Base-by-base conservation (phyloP, 495 filamentous ascomycete genomes). In the Cryomyces antarcticus region DNA sequence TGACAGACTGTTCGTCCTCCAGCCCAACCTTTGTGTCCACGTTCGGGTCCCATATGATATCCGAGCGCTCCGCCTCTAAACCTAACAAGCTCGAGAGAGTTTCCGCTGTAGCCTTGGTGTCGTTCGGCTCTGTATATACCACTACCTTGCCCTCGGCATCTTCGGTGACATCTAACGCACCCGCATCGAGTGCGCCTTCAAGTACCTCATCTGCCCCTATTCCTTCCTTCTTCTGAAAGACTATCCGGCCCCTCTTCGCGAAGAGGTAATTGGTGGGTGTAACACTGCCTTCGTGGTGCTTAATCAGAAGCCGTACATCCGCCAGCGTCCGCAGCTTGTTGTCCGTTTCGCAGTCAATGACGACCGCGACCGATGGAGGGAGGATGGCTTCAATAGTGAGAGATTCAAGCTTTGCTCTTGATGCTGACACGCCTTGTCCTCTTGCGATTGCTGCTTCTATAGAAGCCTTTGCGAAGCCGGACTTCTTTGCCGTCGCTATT, bases 31-130 rank as follows among this genome's bases (percentile, higher is more conserved):
- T 69, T 0, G 79, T 85, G 41, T 95, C 88, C 43, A 72, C 67
- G 43, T 85, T 92, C 0, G 86, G 71, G 43, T 77, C 71, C 84
- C 83, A 95, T 38, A 93, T 68, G 30, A 96, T 89, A 38, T 86
- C 81, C 29, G 71, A 70, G 47, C 65, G 76, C 41, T 77, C 60
- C 28, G 88, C 67, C 40, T 73, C 70, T 44, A 94, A 56, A 0
- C 66, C 69, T 9, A 75, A 64, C 24, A 62, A 58, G 42, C 69
- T 64, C 0, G 69, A 63, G 11, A 95, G 50, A 13, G 61, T 57
- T 46, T 85, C 66, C 12, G 72, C 73, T 7, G 82, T 73, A 10
- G 69, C 61, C 41, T 68, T 78, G 0, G 77, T 86, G 46, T 69
- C 66, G 6, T 64, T 69, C 0, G 84, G 80, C 49, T 85, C 76